Conservation (phyloP, 805 yeast species). For the Wickerhamiella spandovensis region DNA sequence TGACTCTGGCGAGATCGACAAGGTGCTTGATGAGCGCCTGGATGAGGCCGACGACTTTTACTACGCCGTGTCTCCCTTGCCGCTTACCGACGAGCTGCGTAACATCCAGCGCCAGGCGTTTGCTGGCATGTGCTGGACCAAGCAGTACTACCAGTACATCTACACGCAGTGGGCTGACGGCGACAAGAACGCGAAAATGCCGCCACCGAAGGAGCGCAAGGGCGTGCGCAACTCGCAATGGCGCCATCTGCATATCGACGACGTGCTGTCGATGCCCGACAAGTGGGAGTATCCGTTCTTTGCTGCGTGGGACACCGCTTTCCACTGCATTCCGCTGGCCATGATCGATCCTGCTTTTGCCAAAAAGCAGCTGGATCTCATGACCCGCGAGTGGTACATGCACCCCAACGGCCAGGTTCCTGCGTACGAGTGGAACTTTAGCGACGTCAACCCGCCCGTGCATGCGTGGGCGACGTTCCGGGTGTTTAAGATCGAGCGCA, state of each 20-base stretch:
- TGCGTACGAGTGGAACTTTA: slow-evolving; percentile 92
- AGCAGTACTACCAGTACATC: slow-evolving; percentile 78
- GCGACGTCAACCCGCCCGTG: slow-evolving; percentile 94
- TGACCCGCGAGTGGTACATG: slow-evolving; percentile 94
- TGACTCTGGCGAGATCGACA: slow-evolving; percentile 65
- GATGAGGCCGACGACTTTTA: slow-evolving; percentile 89
- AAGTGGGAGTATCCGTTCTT: slow-evolving; percentile 95
- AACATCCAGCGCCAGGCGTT: slow-evolving; percentile 85
- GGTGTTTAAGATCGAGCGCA: slow-evolving; percentile 74
- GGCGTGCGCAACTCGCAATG: slow-evolving; percentile 81
- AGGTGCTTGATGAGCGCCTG: slow-evolving; percentile 51
- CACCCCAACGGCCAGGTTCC: slow-evolving; percentile 97
- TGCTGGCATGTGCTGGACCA: slow-evolving; percentile 88
- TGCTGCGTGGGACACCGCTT: slow-evolving; percentile 95
- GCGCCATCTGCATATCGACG: slow-evolving; percentile 81
- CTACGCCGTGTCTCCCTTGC: slow-evolving; percentile 77
- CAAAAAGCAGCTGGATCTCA: slow-evolving; percentile 69
- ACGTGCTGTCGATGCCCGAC: slow-evolving; percentile 79
- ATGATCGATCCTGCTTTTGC: slow-evolving; percentile 91
- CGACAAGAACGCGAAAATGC: slow-evolving; percentile 58
- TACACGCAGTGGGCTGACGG: slow-evolving; percentile 81
- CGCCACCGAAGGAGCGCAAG: slow-evolving; percentile 73
- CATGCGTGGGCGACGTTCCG: slow-evolving; percentile 93
- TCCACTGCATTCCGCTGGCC: slow-evolving; percentile 85
- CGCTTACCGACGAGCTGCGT: slow-evolving; percentile 65